Base-by-base conservation (phyloP, 495 filamentous ascomycete species). In the Podospora australis region DNA sequence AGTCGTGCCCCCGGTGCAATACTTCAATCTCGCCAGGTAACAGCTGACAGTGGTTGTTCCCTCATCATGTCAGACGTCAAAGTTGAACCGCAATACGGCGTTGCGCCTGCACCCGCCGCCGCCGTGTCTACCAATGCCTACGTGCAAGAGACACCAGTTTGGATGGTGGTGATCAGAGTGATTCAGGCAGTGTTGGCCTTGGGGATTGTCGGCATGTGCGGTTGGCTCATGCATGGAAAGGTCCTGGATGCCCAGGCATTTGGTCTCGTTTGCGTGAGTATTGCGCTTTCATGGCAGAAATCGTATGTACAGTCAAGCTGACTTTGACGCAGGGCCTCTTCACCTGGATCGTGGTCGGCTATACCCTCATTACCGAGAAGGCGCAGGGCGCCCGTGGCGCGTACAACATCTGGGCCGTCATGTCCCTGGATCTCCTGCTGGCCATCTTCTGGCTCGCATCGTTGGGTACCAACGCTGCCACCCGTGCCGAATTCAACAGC, bases 341-440 rank as follows among this genome's bases (percentile, higher is more conserved):
- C 49, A 75, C 73, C 6, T 71, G 66, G 67, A 56, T 73, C 39
- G 55, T 73, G 8, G 59, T 60, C 30, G 39, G 54, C 1, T 77
- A 73, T 46, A 54, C 54, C 14, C 50, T 77, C 45, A 52, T 72
- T 4, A 53, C 65, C 2, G 70, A 74, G 48, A 70, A 69, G 25
- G 59, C 69, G 6, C 13, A 59, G 4, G 50, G 55, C 7, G 68
- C 67, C 16, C 58, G 51, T 13, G 32, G 50, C 1, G 59, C 52
- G 7, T 74, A 74, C 50, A 73, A 75, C 52, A 71, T 69, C 26
- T 71, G 67, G 67, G 71, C 72, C 13, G 46, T 72, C 21, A 59
- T 75, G n/a, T 49, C 64, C 4, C 58, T 75, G 11, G 71, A 75
- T 48, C 49, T 62, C 22, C 52, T 73, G 22, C 66, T 75, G 64